Evolutionary conservation across 148 eudicot genomes (phyloP).

Genomic region (Dianthus caryophyllus): DNA sequence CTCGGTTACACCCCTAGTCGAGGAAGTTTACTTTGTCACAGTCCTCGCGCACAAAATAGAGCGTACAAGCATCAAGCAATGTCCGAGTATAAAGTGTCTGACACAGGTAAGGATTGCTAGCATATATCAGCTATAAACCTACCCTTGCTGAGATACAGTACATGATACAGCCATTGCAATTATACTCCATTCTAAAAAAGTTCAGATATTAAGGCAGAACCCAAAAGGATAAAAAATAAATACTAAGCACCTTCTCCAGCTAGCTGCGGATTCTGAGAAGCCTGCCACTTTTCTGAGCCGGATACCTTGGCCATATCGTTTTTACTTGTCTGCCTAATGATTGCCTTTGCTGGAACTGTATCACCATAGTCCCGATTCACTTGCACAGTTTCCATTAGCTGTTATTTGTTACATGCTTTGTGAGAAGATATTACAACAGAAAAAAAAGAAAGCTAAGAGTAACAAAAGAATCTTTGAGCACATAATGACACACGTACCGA

Average conservation of each 20-base stretch:
- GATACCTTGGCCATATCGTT: conserved; percentile 25
- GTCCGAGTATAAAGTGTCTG: neutral
- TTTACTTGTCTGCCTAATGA: conserved; percentile 29
- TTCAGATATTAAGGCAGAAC: neutral
- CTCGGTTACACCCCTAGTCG: no score
- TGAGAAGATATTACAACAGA: neutral
- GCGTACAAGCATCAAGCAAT: neutral
- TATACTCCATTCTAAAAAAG: neutral
- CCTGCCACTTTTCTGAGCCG: conserved; percentile 28
- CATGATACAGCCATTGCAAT: neutral
- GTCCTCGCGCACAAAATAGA: neutral
- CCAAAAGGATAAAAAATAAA: neutral
- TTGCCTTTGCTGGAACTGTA: conserved; percentile 84
- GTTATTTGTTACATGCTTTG: conserved; percentile 6
- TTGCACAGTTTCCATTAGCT: conserved; percentile 47
- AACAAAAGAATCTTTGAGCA: conserved; percentile 13
- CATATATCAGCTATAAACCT: neutral
- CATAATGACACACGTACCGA: conserved; percentile 36
- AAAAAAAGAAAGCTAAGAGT: neutral
- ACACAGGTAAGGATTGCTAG: neutral
- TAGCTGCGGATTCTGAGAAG: conserved; percentile 35
- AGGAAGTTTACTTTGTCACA: no score
- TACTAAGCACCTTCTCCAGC: conserved; percentile 51
- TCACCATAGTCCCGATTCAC: conserved; percentile 64
- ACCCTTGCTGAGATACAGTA: neutral